phyloP scores from a whole-genome alignment of 805 yeast genomes.

The Komagataella ulmi region DNA sequence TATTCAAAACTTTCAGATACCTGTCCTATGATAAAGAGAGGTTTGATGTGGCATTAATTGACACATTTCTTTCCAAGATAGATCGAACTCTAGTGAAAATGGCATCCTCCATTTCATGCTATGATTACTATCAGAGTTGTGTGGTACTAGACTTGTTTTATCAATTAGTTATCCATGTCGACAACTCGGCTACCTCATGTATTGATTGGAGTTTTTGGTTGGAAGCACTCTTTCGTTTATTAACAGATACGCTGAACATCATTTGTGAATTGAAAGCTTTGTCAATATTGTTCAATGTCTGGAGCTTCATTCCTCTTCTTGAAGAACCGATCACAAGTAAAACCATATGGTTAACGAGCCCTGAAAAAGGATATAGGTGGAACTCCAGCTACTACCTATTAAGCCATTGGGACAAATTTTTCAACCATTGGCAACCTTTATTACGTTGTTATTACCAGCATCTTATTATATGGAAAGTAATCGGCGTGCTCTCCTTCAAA shows the following conservation, averaged over 20 bases:
- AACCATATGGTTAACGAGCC: slow-evolving; percentile 26
- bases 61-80: slow-evolving; percentile 7
- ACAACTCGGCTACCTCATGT: slow-evolving; percentile 1
- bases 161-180: slow-evolving; percentile 15
- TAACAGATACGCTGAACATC: slow-evolving; percentile 42
- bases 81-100: slow-evolving; percentile 22
- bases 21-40: slow-evolving; percentile 15
- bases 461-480: slow-evolving; percentile 51
- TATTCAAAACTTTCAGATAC: slow-evolving; percentile 22
- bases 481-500: slow-evolving; percentile 12
- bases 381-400: slow-evolving; percentile 44
- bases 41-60: slow-evolving; percentile 11
- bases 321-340: not conserved
- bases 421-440: slow-evolving; percentile 73
- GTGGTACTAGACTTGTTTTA: slow-evolving; percentile 24
- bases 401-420: slow-evolving; percentile 40
- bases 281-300: slow-evolving; percentile 55
- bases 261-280: slow-evolving; percentile 50
- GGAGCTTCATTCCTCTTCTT: slow-evolving; percentile 49
- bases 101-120: slow-evolving; percentile 22
- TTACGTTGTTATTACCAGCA: slow-evolving; percentile 59
- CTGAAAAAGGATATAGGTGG: slow-evolving; percentile 28
- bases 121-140: slow-evolving; percentile 25
- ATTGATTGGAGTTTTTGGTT: slow-evolving; percentile 76
- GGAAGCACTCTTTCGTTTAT: slow-evolving; percentile 39